These are phyloP conservation scores for Phyllosticta citribraziliensis DNA, from an alignment of 2,329 filamentous ascomycete species.

Conservation along the genomic window DNA sequence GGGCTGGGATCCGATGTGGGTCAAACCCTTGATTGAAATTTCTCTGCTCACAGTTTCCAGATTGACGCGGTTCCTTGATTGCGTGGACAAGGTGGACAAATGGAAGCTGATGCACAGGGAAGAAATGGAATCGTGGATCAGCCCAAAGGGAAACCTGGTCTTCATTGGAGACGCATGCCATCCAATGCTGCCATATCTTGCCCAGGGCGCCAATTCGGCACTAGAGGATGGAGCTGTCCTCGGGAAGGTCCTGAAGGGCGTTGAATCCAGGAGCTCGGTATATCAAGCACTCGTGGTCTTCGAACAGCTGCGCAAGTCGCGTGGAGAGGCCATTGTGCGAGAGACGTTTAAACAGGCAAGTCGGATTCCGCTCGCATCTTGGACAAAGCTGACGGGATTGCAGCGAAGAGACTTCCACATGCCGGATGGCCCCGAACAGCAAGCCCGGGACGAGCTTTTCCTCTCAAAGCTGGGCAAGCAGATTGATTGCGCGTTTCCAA, in stretches of 20 bases:
- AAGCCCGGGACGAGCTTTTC: slow-evolving; percentile 48
- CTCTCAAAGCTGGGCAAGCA: slow-evolving; percentile 44
- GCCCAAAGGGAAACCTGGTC: slow-evolving; percentile 19
- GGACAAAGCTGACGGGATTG: slow-evolving; percentile 11
- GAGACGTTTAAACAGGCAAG: slow-evolving; percentile 47
- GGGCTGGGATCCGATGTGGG: slow-evolving; percentile 53
- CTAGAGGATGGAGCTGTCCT: slow-evolving; percentile 60
- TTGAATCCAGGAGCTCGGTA: background rate
- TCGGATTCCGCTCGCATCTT: background rate
- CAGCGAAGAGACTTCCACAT: slow-evolving; percentile 31
- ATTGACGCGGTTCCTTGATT: slow-evolving; percentile 34
- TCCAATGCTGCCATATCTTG: slow-evolving; percentile 26
- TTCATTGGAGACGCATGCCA: slow-evolving; percentile 30
- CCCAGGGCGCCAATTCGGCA: slow-evolving; percentile 50
- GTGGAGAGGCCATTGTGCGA: slow-evolving; percentile 46
- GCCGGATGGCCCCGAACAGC: slow-evolving; percentile 45
- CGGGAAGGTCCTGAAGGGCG: slow-evolving; percentile 41
- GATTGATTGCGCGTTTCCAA: slow-evolving; percentile 48
- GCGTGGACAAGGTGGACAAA: slow-evolving; percentile 53
- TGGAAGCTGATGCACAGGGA: slow-evolving; percentile 55
- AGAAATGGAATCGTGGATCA: slow-evolving; percentile 9
- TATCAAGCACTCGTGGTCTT: slow-evolving; percentile 30
- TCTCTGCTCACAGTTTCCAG: slow-evolving; percentile 8
- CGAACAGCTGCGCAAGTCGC: slow-evolving; percentile 36
- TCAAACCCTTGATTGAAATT: background rate